These are phyloP conservation scores for Pythium dissotocum DNA, from an alignment of 352 stramenopile species.

Conservation along the genomic window DNA sequence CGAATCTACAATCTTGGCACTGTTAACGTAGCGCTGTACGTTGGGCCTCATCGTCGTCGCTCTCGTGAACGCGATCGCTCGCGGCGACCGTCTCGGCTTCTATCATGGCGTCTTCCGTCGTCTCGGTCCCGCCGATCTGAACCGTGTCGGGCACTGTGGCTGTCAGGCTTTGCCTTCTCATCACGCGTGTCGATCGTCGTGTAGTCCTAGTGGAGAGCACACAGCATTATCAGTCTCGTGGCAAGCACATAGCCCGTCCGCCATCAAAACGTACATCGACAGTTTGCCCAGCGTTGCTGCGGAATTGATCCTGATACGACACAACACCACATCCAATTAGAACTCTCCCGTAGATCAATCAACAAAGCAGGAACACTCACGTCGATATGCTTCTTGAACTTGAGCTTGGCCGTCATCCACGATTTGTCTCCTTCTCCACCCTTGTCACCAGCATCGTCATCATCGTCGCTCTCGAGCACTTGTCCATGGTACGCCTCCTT, in stretches of 20 bases:
- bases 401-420: conserved; percentile 88
- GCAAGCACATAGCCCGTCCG: neutral
- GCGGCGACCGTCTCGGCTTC: conserved; percentile 10
- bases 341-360: neutral
- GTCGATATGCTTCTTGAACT: conserved; percentile 90
- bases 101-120: neutral
- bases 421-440: conserved; percentile 50
- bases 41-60: conserved; percentile 16
- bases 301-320: conserved; percentile 85
- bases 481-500: conserved; percentile 64
- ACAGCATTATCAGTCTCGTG: neutral
- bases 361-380: conserved; percentile 33
- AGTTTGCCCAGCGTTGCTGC: conserved; percentile 49
- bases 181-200: conserved; percentile 58
- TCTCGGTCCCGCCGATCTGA: neutral
- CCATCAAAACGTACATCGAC: conserved; percentile 41
- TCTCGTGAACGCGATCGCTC: conserved; percentile 19
- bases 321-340: too few relatives aligned
- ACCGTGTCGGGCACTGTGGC: neutral
- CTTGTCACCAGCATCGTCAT: conserved; percentile 32
- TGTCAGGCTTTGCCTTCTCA: conserved; percentile 9
- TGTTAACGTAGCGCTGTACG: too few relatives aligned
- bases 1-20: too few relatives aligned
- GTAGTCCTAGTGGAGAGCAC: conserved; percentile 49
- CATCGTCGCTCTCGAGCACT: conserved; percentile 52